Evolutionary conservation across 2,329 filamentous ascomycete species (phyloP).

Genomic region (Apiospora hydei): DNA sequence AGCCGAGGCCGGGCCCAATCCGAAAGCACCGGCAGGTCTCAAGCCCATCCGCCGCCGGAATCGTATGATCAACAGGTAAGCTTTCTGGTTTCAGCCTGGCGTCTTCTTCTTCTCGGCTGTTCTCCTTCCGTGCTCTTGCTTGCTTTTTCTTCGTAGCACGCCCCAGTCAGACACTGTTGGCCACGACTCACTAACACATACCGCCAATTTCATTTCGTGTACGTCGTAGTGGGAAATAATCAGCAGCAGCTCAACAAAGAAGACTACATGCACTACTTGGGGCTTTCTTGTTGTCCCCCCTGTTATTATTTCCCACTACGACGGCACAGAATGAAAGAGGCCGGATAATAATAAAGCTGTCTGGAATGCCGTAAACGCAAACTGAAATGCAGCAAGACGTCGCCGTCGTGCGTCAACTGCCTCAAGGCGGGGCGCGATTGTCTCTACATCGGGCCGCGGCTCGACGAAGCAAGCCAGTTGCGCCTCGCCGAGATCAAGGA

Average conservation of each 20-base stretch:
- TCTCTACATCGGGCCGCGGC: conserved; percentile 69
- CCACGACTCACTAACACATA: neutral
- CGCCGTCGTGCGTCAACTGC: conserved; percentile 74
- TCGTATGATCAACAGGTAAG: conserved; percentile 70
- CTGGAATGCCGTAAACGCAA: conserved; percentile 72
- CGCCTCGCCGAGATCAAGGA: conserved; percentile 81
- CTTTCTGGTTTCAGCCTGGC: conserved; percentile 19
- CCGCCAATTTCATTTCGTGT: conserved; percentile 17
- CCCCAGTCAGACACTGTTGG: neutral
- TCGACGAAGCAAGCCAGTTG: conserved; percentile 74
- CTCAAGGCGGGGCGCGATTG: conserved; percentile 61
- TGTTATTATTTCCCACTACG: neutral
- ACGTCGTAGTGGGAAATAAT: neutral
- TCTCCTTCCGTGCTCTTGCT: neutral
- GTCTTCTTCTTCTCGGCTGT: neutral
- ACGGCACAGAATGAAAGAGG: conserved; percentile 9
- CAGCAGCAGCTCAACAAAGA: neutral
- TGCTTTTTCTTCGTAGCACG: no score
- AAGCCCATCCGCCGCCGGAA: conserved; percentile 65
- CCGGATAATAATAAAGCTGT: conserved; percentile 28
- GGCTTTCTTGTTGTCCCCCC: neutral
- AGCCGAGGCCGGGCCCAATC: conserved; percentile 34
- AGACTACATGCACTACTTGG: neutral
- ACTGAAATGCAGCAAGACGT: conserved; percentile 76
- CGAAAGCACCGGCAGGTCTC: conserved; percentile 34